These are phyloP conservation scores for Moniliella sp. DNA, from an alignment of 1,284 basidiomycete species.

Conservation along the genomic window DNA sequence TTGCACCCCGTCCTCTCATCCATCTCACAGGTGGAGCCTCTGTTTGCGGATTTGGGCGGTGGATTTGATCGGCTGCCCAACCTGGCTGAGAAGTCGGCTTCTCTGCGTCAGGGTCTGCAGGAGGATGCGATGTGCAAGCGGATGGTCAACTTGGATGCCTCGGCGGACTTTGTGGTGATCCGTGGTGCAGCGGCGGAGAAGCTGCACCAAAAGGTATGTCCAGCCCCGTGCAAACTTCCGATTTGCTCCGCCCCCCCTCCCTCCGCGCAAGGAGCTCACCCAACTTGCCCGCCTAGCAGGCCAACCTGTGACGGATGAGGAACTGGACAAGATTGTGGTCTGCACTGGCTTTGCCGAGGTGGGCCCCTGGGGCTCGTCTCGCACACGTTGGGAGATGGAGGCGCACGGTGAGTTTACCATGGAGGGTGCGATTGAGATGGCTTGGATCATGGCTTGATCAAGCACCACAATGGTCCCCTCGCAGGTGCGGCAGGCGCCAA, in stretches of 20 bases:
- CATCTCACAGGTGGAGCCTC: constrained; percentile 96
- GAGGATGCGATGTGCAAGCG: constrained; percentile 67
- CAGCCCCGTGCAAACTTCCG: constrained; percentile 91
- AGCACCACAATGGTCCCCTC: constrained; percentile 86
- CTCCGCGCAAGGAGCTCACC: constrained; percentile 40
- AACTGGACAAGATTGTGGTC: constrained; percentile 84
- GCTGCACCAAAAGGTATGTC: constrained; percentile 69
- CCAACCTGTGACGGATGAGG: constrained; percentile 40
- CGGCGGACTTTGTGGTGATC: constrained; percentile 74
- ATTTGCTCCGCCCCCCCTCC: constrained; percentile 64
- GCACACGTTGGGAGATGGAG: constrained; percentile 71
- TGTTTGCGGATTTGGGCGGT: constrained; percentile 79
- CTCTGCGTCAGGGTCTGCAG: constrained; percentile 54
- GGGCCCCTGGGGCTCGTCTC: constrained; percentile 88
- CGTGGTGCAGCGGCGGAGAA: constrained; percentile 81
- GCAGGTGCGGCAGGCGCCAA: constrained; percentile 63
- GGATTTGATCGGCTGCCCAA: constrained; percentile 37
- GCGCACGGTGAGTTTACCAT: constrained; percentile 39
- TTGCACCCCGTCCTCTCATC: constrained; percentile 99
- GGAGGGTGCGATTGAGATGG: constrained; percentile 94
- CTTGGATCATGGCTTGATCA: constrained; percentile 96
- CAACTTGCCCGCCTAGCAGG: constrained; percentile 47
- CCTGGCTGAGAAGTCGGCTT: constrained; percentile 17
- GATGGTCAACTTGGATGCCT: constrained; percentile 75
- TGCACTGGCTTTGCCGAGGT: constrained; percentile 91